phyloP scores from a whole-genome alignment of 1,284 basidiomycete genomes.

The Coniferiporia weirii region DNA sequence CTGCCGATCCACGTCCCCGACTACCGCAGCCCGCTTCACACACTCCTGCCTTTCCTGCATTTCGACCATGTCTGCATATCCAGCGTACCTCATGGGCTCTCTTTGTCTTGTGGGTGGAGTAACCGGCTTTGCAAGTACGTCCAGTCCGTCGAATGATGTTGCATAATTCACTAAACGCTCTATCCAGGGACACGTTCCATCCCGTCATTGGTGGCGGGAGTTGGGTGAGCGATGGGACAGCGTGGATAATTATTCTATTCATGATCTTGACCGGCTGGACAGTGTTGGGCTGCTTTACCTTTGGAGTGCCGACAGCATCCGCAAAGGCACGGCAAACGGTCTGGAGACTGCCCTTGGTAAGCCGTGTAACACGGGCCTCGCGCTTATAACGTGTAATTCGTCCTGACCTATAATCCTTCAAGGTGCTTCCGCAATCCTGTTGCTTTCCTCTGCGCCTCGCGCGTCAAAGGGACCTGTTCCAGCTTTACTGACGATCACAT shows the following conservation, averaged over 20 bases:
- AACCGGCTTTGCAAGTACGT: slow-evolving; percentile 50
- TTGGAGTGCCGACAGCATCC: slow-evolving; percentile 70
- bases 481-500: slow-evolving; percentile 57
- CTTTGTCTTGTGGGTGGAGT: slow-evolving; percentile 76
- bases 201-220: slow-evolving; percentile 77
- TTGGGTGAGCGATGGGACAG: slow-evolving; percentile 43
- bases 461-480: slow-evolving; percentile 75
- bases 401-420: slow-evolving; percentile 6
- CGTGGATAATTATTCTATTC: background rate
- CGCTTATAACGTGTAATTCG: background rate
- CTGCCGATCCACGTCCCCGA: background rate
- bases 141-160: background rate
- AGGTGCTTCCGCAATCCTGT: slow-evolving; percentile 75
- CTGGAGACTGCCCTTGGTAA: slow-evolving; percentile 72
- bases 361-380: slow-evolving; percentile 22
- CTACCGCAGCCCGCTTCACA: background rate
- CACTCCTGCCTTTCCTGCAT: background rate
- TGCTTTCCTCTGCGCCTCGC: slow-evolving; percentile 76
- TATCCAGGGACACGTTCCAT: slow-evolving; percentile 53
- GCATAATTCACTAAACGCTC: background rate
- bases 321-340: slow-evolving; percentile 65
- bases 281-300: slow-evolving; percentile 76
- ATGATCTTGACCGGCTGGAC: background rate
- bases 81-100: slow-evolving; percentile 73
- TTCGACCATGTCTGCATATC: slow-evolving; percentile 49